phyloP scores from a whole-genome alignment of 1,139 yeast species.

The Saccharomyces hybrid region DNA sequence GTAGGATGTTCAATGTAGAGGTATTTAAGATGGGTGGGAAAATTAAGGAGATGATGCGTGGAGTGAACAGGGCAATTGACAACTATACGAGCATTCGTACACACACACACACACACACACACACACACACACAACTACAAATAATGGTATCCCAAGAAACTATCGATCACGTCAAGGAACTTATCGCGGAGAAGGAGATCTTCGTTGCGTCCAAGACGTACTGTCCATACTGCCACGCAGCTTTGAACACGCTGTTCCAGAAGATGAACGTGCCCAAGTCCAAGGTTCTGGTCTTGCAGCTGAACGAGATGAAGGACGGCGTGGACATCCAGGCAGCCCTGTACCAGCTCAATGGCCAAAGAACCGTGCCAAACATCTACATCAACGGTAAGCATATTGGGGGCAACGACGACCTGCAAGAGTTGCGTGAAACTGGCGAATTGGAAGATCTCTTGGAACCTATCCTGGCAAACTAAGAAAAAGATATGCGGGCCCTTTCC shows the following conservation, averaged over 20 bases:
- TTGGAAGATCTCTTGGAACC: constrained; percentile 28
- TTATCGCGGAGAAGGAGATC: constrained; percentile 59
- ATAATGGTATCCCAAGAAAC: constrained; percentile 42
- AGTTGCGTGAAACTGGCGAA: constrained; percentile 40
- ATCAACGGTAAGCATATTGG: constrained; percentile 88
- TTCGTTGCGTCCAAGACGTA: constrained; percentile 78
- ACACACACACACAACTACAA: background rate
- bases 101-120: too few species aligned
- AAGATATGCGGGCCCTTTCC: background rate
- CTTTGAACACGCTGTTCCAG: constrained; percentile 49
- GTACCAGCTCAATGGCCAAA: constrained; percentile 70
- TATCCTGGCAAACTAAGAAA: background rate
- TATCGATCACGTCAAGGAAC: constrained; percentile 49
- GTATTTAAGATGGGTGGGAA: background rate
- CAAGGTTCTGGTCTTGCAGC: constrained; percentile 57
- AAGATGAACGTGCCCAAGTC: constrained; percentile 34
- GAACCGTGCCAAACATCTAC: constrained; percentile 87
- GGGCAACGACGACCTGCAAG: constrained; percentile 82
- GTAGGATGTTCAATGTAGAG: too few species aligned
- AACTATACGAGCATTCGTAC: background rate
- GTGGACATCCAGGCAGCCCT: constrained; percentile 69
- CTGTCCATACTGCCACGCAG: constrained; percentile 64
- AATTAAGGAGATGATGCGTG: background rate
- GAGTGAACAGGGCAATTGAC: too few species aligned
- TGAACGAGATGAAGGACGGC: constrained; percentile 53